Evolutionary conservation across 2,329 filamentous ascomycete species (phyloP).

Genomic region (Trichophyton mentagrophytes): DNA sequence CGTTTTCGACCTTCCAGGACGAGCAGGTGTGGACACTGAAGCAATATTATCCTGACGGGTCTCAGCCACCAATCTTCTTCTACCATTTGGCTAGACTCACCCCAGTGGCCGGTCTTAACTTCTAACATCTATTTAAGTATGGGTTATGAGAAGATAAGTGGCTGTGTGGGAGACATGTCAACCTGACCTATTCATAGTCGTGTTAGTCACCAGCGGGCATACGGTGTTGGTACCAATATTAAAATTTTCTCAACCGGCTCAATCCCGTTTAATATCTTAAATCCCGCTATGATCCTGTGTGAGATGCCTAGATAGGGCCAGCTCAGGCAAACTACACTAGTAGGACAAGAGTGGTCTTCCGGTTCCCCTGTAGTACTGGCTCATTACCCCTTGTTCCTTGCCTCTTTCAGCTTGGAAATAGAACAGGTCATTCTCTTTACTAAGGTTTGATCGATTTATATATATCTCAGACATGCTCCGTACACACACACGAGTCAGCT

Average conservation of each 20-base stretch:
- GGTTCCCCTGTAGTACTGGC: not conserved
- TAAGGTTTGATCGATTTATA: not conserved
- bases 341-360: not conserved
- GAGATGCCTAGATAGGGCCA: not conserved
- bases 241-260: constrained; percentile 5
- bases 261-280: not conserved
- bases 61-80: constrained; percentile 14
- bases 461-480: not conserved
- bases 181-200: not conserved
- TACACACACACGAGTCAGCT: not conserved
- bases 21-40: constrained; percentile 47
- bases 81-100: constrained; percentile 18
- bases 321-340: not conserved
- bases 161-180: constrained; percentile 33
- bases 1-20: constrained; percentile 39
- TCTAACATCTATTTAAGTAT: constrained; percentile 35
- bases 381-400: not conserved
- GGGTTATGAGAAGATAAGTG: constrained; percentile 31
- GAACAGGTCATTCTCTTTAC: not conserved
- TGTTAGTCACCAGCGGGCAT: not conserved
- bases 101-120: constrained; percentile 27
- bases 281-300: not conserved
- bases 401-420: not conserved
- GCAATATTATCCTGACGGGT: constrained; percentile 37
- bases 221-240: not conserved